These are phyloP conservation scores for Lecanosticta acicola DNA, from an alignment of 2,329 filamentous ascomycete species.

Conservation along the genomic window DNA sequence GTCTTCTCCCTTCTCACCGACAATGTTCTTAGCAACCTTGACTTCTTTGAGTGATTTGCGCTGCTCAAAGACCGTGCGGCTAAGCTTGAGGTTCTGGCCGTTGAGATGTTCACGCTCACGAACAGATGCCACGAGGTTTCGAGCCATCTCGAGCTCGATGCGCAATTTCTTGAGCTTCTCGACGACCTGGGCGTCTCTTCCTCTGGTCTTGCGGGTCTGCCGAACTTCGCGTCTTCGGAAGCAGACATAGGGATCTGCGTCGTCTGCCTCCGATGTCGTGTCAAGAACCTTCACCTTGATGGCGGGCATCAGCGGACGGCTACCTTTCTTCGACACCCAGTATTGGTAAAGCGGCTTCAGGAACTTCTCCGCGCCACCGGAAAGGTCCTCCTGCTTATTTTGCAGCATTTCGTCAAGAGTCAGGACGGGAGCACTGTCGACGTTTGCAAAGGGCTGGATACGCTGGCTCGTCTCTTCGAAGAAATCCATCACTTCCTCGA, in stretches of 20 bases:
- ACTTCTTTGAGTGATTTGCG: constrained; percentile 76
- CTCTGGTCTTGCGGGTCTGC: constrained; percentile 89
- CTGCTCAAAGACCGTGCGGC: constrained; percentile 76
- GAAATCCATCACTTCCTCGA: constrained; percentile 90
- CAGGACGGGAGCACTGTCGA: constrained; percentile 79
- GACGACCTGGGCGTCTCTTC: constrained; percentile 85
- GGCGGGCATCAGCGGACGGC: constrained; percentile 66
- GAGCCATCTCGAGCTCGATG: constrained; percentile 82
- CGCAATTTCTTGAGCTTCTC: constrained; percentile 91
- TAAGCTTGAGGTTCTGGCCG: constrained; percentile 67
- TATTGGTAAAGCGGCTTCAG: constrained; percentile 81
- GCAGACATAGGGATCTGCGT: constrained; percentile 95
- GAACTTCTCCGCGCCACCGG: constrained; percentile 51
- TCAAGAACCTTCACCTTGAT: constrained; percentile 73
- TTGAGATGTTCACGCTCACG: constrained; percentile 74
- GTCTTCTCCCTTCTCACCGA: constrained; percentile 78
- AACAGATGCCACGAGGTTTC: constrained; percentile 71
- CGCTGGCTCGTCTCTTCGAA: constrained; percentile 82
- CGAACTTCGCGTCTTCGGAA: constrained; percentile 92
- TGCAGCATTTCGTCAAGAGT: constrained; percentile 55
- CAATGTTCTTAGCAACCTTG: constrained; percentile 79
- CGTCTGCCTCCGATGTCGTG: constrained; percentile 87
- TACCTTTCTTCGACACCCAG: constrained; percentile 71
- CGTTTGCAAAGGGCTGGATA: constrained; percentile 80
- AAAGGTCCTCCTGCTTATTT: constrained; percentile 54